These are phyloP conservation scores for Euphorbia schlechtendalii DNA, from an alignment of 441 rosid species.

Conservation along the genomic window DNA sequence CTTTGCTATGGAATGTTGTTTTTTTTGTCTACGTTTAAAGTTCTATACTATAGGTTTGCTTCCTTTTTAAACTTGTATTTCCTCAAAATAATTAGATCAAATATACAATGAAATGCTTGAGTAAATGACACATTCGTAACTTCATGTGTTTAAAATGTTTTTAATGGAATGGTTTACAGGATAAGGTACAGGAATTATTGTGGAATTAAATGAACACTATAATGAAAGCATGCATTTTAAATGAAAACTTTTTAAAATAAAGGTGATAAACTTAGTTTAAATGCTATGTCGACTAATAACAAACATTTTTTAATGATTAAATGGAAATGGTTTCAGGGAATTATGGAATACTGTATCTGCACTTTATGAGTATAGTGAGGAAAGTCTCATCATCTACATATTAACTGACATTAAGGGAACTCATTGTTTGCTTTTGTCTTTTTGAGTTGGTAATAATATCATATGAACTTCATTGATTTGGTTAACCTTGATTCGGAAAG, in stretches of 20 bases:
- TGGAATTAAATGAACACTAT: not conserved
- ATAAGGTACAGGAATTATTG: not conserved
- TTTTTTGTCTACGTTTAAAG: not conserved
- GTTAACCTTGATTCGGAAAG: conserved; percentile 1
- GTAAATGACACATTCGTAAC: no score
- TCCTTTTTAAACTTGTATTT: not conserved
- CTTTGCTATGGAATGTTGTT: conserved; percentile 12
- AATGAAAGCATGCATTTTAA: not conserved
- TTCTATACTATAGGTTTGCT: not conserved
- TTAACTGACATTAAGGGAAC: not conserved
- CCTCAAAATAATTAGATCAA: not conserved
- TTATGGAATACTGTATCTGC: not conserved
- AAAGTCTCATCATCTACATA: not conserved
- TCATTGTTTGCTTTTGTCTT: not conserved
- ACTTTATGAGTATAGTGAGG: not conserved
- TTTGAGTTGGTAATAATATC: not conserved
- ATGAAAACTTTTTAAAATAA: not conserved
- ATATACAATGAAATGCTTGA: no score
- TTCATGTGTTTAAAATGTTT: not conserved
- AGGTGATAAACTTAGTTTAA: not conserved
- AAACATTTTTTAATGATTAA: not conserved
- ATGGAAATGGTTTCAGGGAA: not conserved
- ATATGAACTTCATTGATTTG: no score
- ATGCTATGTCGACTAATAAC: not conserved
- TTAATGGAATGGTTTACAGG: not conserved